A percentile compares a stretch with the other conserved stretches of the same genome.
phyloP scores from a whole-genome alignment of 495 filamentous ascomycete genomes.

The Lepraria neglecta region DNA sequence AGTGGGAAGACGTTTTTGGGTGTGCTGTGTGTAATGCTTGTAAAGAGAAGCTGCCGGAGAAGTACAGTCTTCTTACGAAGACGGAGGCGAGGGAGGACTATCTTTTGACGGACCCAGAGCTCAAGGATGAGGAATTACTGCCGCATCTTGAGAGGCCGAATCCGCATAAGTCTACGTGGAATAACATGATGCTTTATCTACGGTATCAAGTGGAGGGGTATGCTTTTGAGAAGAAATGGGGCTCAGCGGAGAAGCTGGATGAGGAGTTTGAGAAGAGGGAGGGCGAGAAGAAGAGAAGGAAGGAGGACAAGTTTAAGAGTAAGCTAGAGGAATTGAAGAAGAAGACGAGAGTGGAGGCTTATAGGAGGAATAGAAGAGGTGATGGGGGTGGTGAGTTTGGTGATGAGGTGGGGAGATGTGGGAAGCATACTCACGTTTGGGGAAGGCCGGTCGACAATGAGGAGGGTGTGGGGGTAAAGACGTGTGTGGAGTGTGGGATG shows the following conservation, averaged over 20 bases:
- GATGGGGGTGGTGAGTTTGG: slow-evolving; percentile 60
- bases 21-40: slow-evolving; percentile 66
- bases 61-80: slow-evolving; percentile 90
- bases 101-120: slow-evolving; percentile 82
- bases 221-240: slow-evolving; percentile 83
- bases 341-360: slow-evolving; percentile 85
- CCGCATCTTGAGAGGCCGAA: slow-evolving; percentile 87
- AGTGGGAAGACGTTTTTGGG: slow-evolving; percentile 77
- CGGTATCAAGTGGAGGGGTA: slow-evolving; percentile 92
- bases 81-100: slow-evolving; percentile 95
- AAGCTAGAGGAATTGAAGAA: slow-evolving; percentile 88
- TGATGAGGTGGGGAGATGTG: slow-evolving; percentile 57
- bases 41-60: slow-evolving; percentile 84
- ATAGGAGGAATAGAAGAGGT: slow-evolving; percentile 56
- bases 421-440: slow-evolving; percentile 91
- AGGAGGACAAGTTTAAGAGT: slow-evolving; percentile 84
- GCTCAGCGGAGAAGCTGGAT: slow-evolving; percentile 74
- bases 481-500: slow-evolving; percentile 86
- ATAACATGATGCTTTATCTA: slow-evolving; percentile 96
- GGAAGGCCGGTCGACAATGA: slow-evolving; percentile 70
- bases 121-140: slow-evolving; percentile 76
- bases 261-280: slow-evolving; percentile 81
- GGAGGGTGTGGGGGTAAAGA: slow-evolving; percentile 76
- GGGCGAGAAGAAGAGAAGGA: slow-evolving; percentile 74
- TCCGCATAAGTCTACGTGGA: slow-evolving; percentile 91